These are phyloP conservation scores for Phytophthora litchii DNA, from an alignment of 352 stramenopile species.

Conservation along the genomic window DNA sequence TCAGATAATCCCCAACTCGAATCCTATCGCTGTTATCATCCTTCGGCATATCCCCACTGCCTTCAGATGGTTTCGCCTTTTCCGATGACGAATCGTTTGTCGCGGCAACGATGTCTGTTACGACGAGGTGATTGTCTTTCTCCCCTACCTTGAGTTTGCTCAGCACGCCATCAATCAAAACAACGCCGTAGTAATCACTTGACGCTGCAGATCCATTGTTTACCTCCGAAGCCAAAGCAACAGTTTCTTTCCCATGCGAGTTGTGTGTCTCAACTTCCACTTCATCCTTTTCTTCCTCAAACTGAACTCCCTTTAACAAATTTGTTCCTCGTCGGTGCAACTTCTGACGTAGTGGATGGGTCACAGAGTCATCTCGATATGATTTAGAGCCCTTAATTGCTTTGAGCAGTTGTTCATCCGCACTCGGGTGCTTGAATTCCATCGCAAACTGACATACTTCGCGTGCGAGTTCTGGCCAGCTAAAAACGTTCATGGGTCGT, in stretches of 20 bases:
- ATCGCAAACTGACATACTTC: constrained; percentile 78
- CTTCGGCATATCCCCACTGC: constrained; percentile 12
- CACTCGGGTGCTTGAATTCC: constrained; percentile 70
- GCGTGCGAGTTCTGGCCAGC: constrained; percentile 81
- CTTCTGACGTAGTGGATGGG: constrained; percentile 57
- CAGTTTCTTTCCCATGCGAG: constrained; percentile 20
- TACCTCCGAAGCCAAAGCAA: constrained; percentile 16
- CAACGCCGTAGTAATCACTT: constrained; percentile 56
- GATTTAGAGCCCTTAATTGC: constrained; percentile 76
- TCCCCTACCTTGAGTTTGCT: constrained; percentile 45
- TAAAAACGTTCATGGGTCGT: constrained; percentile 76
- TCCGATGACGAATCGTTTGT: constrained; percentile 10
- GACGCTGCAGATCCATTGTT: constrained; percentile 19
- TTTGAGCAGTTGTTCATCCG: constrained; percentile 78
- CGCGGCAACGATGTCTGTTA: constrained; percentile 36
- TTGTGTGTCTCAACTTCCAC: constrained; percentile 12
- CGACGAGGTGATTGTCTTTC: constrained; percentile 48
- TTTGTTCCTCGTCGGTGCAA: constrained; percentile 42
- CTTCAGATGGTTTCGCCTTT: constrained; percentile 18
- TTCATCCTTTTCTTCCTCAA: constrained; percentile 48
- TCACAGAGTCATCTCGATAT: constrained; percentile 69
- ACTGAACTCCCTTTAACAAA: constrained; percentile 59
- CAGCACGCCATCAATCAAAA: constrained; percentile 45
- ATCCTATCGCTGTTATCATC: constrained; percentile 37
- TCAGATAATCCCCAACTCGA: constrained; percentile 49